A percentile compares a stretch with the other conserved stretches of the same genome.
phyloP scores from a whole-genome alignment of 2,329 filamentous ascomycete genomes.

The Xylariaceae sp. region DNA sequence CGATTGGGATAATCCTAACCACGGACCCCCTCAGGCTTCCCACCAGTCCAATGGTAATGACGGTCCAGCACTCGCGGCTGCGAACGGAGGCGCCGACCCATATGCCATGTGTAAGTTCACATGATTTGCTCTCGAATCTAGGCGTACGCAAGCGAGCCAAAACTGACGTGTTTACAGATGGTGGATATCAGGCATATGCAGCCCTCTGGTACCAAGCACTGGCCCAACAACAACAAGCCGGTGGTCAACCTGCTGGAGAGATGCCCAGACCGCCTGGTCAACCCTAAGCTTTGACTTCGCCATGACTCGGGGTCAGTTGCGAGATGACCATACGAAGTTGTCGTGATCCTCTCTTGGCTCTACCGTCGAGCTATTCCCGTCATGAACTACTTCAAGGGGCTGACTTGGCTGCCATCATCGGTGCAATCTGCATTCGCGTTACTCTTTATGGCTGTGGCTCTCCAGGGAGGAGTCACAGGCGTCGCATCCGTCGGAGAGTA shows the following conservation, averaged over 20 bases:
- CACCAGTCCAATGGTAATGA: constrained; percentile 34
- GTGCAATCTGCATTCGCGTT: too few species aligned
- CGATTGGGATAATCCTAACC: constrained; percentile 48
- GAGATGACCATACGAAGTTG: too few species aligned
- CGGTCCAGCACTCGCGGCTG: constrained; percentile 30
- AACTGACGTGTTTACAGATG: constrained; percentile 41
- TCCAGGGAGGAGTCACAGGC: too few species aligned
- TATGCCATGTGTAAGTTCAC: constrained; percentile 63
- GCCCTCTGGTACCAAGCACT: constrained; percentile 73
- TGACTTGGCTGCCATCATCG: too few species aligned
- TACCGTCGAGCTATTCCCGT: too few species aligned
- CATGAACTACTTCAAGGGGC: too few species aligned
- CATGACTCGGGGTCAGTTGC: too few species aligned
- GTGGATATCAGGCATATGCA: constrained; percentile 74
- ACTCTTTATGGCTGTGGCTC: too few species aligned
- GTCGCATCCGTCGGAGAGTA: too few species aligned
- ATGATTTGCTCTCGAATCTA: too few species aligned
- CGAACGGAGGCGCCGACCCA: constrained; percentile 52
- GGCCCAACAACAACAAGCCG: constrained; percentile 41
- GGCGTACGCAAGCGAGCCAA: not conserved
- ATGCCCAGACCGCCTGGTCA: constrained; percentile 31
- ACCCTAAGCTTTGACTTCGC: too few species aligned
- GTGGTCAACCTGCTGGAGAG: constrained; percentile 25
- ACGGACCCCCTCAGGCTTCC: constrained; percentile 39
- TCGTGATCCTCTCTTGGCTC: too few species aligned